phyloP scores from a whole-genome alignment of 352 stramenopile species.

The Globisporangium nagaii region DNA sequence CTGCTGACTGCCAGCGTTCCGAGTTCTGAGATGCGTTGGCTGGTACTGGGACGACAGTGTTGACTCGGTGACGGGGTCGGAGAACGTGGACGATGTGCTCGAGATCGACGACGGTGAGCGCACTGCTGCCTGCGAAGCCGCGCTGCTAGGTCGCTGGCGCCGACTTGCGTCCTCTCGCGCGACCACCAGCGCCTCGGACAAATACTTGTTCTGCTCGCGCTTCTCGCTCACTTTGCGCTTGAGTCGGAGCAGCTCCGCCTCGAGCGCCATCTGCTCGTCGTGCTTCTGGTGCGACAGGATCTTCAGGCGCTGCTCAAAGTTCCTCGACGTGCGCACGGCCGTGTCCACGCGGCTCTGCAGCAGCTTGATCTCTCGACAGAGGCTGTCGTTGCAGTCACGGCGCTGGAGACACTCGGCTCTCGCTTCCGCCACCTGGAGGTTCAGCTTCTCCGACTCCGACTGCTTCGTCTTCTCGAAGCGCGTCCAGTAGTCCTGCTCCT shows the following conservation, averaged over 20 bases:
- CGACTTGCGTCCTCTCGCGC: constrained; percentile 13
- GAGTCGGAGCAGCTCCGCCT: constrained; percentile 31
- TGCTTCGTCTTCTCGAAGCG: constrained; percentile 16
- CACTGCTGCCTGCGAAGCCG: background rate
- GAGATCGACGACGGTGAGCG: constrained; percentile 1
- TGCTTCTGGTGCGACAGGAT: constrained; percentile 39
- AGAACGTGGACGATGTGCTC: constrained; percentile 8
- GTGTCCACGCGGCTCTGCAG: constrained; percentile 46
- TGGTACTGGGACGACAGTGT: constrained; percentile 12
- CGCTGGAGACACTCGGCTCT: constrained; percentile 23
- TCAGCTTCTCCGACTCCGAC: constrained; percentile 27
- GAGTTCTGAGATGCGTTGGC: constrained; percentile 11
- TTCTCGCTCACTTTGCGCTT: constrained; percentile 49
- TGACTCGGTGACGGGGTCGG: constrained; percentile 5
- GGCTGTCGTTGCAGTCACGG: constrained; percentile 25
- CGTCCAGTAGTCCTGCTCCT: constrained; percentile 48
- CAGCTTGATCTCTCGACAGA: constrained; percentile 33
- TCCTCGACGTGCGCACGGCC: constrained; percentile 34
- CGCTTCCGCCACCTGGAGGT: constrained; percentile 22
- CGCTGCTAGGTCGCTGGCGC: background rate
- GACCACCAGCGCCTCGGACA: constrained; percentile 49
- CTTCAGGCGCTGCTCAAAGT: constrained; percentile 48
- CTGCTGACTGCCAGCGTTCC: background rate
- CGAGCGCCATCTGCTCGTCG: constrained; percentile 23
- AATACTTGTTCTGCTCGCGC: constrained; percentile 45